Evolutionary conservation across 257 asterid genomes (phyloP), one percentile per base, ranked within the genome.

Genomic region (Linaria vulgaris): DNA sequence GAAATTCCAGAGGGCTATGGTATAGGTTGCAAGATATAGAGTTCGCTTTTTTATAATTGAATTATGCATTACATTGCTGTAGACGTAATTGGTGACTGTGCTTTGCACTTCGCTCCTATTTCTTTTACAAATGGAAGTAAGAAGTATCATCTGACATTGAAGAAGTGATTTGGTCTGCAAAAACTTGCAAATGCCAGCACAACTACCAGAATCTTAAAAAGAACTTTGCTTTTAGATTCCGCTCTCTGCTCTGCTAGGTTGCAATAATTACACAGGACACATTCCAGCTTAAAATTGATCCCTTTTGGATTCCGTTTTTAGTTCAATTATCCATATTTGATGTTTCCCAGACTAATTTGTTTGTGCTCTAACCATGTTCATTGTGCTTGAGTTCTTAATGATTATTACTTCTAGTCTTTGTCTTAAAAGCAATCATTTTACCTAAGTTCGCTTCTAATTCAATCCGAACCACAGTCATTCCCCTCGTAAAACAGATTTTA

Each of bases 251-350:
- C n/a, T 4, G 12, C 54, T 6, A 43, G 27, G n/a, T 23, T 12
- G 8, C 15, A 13, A 21, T 14, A 20, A 15, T 7, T 3, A 27
- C 19, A 30, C 9, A 37, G 54, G 38, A 51, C 9, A 69, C 14
- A 23, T 24, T 49, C 46, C 74, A 53, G 39, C 69, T 54, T 37
- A 21, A 13, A 51, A 20, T 37, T 49, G 59, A 48, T 63, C n/a
- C 58, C 24, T 21, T 61, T 22, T 53, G 31, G 31, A 58, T 57
- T 45, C 44, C 58, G 13, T 47, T 14, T 38, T 39, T 31, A 44
- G 12, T 43, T 31, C 48, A 46, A 37, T 38, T 25, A 45, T 45
- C 46, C 38, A 52, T 44, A 38, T n/a, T 22, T 14, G 25, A 37
- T 63, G 10, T 51, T 23, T 49, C 16, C 66, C n/a, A 14, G n/a